Evolutionary conservation across 2,329 filamentous ascomycete species (phyloP), one percentile per base, ranked within the genome.

Genomic region (Fusarium buxicola): DNA sequence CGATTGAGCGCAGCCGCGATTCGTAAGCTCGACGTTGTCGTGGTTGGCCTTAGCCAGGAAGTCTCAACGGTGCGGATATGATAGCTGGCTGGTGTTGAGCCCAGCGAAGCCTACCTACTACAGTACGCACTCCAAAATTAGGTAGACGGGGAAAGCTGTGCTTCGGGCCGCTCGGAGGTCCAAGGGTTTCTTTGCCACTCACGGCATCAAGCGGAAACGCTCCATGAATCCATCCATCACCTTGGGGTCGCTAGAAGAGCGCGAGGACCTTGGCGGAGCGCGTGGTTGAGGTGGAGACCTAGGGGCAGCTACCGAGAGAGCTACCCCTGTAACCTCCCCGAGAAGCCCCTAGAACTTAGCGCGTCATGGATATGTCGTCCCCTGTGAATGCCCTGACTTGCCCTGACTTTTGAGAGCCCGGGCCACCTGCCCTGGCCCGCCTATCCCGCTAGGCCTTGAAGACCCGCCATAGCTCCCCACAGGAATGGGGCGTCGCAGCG

Each of bases 391-490:
- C 58, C 55, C 41, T 61, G 54, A 32, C 35, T 27, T n/a, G n/a
- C n/a, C n/a, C n/a, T n/a, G n/a, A n/a, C n/a, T n/a, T n/a, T 49
- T 31, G 25, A 30, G 44, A 56, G 50, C 58, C 53, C 50, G 60
- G 57, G 40, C 57, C 53, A 67, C 18, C 30, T 55, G 39, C 57
- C 51, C 43, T 58, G 28, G 36, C 12, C 61, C 57, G 57, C 57
- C n/a, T n/a, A n/a, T n/a, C n/a, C n/a, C n/a, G 27, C 31, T 13
- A 16, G 36, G 25, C 15, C 8, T 21, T 25, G 18, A 18, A 32
- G 55, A 58, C 68, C 68, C 68, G 65, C 63, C 54, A 66, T 60
- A 70, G 68, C 68, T 70, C 60, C 57, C 68, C 67, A 61, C 56
- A 38, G 45, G 50, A 55, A 66, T 63, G 63, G 65, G 50, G 50